A percentile compares a stretch with the other conserved stretches of the same genome.
Conservation (phyloP, 2,329 filamentous ascomycete genomes). For the Alternaria panax region DNA sequence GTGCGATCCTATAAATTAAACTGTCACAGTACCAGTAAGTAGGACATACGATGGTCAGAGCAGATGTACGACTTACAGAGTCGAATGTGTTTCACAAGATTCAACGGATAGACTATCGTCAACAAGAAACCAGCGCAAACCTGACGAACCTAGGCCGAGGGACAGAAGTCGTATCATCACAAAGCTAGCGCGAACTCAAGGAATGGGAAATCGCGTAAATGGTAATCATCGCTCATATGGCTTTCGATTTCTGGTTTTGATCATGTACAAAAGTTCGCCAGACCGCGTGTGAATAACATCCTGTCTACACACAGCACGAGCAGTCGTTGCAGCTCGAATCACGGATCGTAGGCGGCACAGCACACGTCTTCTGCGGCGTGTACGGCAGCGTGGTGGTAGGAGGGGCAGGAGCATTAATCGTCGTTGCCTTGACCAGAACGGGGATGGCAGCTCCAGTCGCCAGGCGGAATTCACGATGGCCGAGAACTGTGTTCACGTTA, state of each 20-base stretch:
- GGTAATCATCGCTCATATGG: neutral
- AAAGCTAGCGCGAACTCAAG: no score
- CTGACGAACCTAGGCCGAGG: no score
- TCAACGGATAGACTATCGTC: no score
- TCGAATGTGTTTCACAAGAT: no score
- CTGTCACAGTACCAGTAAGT: no score
- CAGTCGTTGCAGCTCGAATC: conserved; percentile 48
- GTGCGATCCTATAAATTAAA: no score
- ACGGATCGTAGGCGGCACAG: conserved; percentile 36
- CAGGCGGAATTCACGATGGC: conserved; percentile 68
- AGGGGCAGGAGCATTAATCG: conserved; percentile 41
- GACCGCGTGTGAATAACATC: neutral
- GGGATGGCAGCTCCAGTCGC: conserved; percentile 74
- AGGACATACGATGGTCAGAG: no score
- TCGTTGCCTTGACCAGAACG: conserved; percentile 68
- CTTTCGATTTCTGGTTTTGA: accelerated
- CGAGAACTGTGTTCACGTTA: conserved; percentile 54
- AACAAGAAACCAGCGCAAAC: no score
- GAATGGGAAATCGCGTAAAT: no score
- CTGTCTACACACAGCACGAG: conserved; percentile 39
- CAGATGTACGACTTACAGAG: no score
- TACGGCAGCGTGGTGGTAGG: conserved; percentile 43
- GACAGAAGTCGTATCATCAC: no score
- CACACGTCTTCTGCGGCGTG: conserved; percentile 37
- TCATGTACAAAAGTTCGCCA: neutral